Conservation (phyloP, 768 basidiomycete genomes). For the Dentipellis fragilis region DNA sequence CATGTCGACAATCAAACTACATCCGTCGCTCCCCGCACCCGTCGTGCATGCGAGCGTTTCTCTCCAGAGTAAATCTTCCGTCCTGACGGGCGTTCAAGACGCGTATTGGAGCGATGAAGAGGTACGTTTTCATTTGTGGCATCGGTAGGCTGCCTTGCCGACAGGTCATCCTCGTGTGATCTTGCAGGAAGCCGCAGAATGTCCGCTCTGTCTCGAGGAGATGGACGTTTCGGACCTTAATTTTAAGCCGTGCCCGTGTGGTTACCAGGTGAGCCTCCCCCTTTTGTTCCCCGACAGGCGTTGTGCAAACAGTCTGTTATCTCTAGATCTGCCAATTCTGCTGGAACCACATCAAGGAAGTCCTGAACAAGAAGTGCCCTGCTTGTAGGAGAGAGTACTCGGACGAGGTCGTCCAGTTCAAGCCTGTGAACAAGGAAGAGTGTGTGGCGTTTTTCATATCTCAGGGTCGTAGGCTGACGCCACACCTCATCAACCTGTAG, state of each 20-base stretch:
- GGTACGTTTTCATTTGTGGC: slow-evolving; percentile 33
- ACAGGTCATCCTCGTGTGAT: slow-evolving; percentile 6
- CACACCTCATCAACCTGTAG: slow-evolving; percentile 30
- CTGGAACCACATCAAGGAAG: slow-evolving; percentile 96
- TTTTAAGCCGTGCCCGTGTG: slow-evolving; percentile 98
- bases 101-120: slow-evolving; percentile 97
- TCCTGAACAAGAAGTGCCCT: slow-evolving; percentile 92
- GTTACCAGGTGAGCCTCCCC: slow-evolving; percentile 69
- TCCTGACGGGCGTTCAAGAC: slow-evolving; percentile 86
- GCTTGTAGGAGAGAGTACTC: slow-evolving; percentile 91
- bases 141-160: neutral
- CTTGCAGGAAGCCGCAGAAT: slow-evolving; percentile 90
- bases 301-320: slow-evolving; percentile 8
- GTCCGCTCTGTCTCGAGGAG: slow-evolving; percentile 95
- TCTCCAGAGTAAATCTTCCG: slow-evolving; percentile 76
- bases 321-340: slow-evolving; percentile 94
- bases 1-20: slow-evolving; percentile 48
- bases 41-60: slow-evolving; percentile 60
- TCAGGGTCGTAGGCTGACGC: slow-evolving; percentile 4
- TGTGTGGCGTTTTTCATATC: slow-evolving; percentile 33
- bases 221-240: slow-evolving; percentile 99
- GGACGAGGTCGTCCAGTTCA: slow-evolving; percentile 90
- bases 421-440: slow-evolving; percentile 93
- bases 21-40: slow-evolving; percentile 63
- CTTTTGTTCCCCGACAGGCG: neutral